These are phyloP conservation scores for Orychophragmus violaceus DNA, from an alignment of 345 rosid species.

Conservation along the genomic window DNA sequence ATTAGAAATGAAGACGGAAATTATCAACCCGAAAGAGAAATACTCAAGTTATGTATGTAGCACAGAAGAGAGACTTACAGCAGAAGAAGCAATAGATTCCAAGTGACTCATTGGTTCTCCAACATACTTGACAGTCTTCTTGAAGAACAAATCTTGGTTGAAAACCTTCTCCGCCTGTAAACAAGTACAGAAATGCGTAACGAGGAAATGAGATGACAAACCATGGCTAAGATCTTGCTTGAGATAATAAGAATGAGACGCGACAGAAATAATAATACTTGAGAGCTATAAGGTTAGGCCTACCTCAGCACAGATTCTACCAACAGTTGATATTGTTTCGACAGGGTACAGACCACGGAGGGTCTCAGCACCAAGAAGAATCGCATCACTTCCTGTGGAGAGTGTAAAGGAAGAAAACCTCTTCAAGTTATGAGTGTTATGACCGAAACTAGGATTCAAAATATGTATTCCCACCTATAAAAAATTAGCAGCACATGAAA, in stretches of 20 bases:
- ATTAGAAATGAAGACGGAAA: background rate
- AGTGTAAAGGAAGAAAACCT: background rate
- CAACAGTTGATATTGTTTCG: constrained; percentile 81
- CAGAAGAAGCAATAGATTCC: constrained; percentile 97
- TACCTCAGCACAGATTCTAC: constrained; percentile 95
- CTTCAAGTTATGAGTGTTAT: background rate
- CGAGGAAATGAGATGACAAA: background rate
- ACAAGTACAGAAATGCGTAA: background rate
- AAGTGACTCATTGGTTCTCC: constrained; percentile 97
- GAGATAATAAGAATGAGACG: background rate
- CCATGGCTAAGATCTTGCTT: background rate
- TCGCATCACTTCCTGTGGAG: constrained; percentile 84
- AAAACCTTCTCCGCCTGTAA: constrained; percentile 91
- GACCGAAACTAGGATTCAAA: constrained; percentile 6
- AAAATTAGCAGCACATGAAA: background rate
- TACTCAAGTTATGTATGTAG: background rate
- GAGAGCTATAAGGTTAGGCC: background rate
- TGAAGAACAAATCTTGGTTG: constrained; percentile 87
- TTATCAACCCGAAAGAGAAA: background rate
- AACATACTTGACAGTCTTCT: constrained; percentile 86
- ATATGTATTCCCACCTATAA: background rate
- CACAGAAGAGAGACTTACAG: constrained; percentile 42
- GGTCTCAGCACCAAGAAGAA: constrained; percentile 98
- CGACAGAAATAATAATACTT: background rate
- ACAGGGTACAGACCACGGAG: constrained; percentile 89